Conservation (phyloP, 257 asterid species). For the Fraxinus quadrangulata region DNA sequence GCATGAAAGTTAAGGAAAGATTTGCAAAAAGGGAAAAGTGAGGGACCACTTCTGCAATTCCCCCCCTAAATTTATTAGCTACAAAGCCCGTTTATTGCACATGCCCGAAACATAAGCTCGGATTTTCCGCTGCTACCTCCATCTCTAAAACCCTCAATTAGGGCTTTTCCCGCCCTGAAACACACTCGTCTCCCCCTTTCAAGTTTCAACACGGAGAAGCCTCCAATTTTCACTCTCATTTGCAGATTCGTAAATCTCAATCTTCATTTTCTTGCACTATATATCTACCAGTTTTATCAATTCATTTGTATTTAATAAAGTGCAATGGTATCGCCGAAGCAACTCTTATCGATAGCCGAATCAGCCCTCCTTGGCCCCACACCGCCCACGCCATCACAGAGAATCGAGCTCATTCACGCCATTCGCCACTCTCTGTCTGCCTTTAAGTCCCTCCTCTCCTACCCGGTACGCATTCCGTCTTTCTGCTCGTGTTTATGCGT, state of each 20-base stretch:
- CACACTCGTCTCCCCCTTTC: slow-evolving; percentile 14
- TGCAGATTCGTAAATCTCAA: slow-evolving; percentile 1
- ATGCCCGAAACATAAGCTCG: neutral
- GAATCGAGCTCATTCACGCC: slow-evolving; percentile 82
- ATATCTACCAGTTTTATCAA: neutral
- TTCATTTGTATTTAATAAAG: neutral
- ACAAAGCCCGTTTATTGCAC: neutral
- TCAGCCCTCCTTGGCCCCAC: slow-evolving; percentile 57
- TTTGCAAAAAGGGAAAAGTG: too few relatives aligned
- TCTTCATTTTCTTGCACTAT: neutral
- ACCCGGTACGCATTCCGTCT: slow-evolving; percentile 47
- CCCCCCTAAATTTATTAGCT: too few relatives aligned
- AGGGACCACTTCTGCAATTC: too few relatives aligned
- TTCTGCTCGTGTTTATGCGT: neutral
- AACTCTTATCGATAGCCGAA: slow-evolving; percentile 61
- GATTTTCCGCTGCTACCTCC: neutral
- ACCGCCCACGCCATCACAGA: slow-evolving; percentile 79
- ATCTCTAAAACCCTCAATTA: slow-evolving; percentile 42
- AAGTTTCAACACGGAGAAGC: slow-evolving; percentile 4
- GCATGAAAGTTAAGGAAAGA: too few relatives aligned
- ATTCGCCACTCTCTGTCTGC: slow-evolving; percentile 70
- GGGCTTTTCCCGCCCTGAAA: slow-evolving; percentile 58
- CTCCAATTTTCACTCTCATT: slow-evolving; percentile 15
- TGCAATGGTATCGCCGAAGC: slow-evolving; percentile 74
- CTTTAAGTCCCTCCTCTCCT: slow-evolving; percentile 67